A percentile compares a stretch with the other conserved stretches of the same genome.
Evolutionary conservation across 2,329 filamentous ascomycete species (phyloP).

Genomic region (Bipolaris gigantea): DNA sequence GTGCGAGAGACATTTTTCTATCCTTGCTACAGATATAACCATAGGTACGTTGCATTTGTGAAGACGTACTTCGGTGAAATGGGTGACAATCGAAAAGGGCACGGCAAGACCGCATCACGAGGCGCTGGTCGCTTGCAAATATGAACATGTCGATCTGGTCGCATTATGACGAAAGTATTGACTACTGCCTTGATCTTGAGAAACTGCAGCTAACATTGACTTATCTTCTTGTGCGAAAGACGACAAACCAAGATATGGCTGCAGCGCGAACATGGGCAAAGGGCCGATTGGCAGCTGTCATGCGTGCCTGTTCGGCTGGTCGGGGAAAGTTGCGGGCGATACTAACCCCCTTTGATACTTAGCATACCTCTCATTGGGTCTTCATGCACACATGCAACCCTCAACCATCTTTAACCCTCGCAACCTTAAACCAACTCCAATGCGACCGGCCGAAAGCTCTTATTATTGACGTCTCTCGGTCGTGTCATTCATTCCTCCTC

Average conservation of each 20-base stretch:
- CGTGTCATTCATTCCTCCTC: conserved; percentile 1
- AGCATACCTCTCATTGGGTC: conserved; percentile 12
- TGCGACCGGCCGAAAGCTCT: conserved; percentile 6
- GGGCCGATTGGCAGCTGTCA: conserved; percentile 8
- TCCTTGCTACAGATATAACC: too few relatives aligned
- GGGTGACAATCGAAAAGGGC: background rate
- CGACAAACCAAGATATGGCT: background rate
- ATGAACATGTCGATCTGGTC: too few relatives aligned
- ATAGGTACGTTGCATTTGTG: too few relatives aligned
- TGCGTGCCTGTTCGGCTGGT: conserved; percentile 18
- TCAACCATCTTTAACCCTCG: conserved; percentile 6
- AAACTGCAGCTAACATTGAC: background rate
- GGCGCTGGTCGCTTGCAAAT: background rate
- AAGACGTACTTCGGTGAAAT: too few relatives aligned
- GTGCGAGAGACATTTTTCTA: too few relatives aligned
- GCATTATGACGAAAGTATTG: too few relatives aligned
- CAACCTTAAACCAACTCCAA: conserved; percentile 13
- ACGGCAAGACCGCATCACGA: background rate
- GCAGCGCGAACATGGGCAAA: conserved; percentile 1
- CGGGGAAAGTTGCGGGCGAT: conserved; percentile 17
- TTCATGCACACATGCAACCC: conserved; percentile 7
- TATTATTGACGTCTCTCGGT: background rate
- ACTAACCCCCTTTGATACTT: conserved; percentile 15
- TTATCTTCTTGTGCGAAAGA: background rate
- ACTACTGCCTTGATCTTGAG: background rate